These are phyloP conservation scores for Pyrenopolyporus hunteri DNA, from an alignment of 495 filamentous ascomycete species.

Conservation along the genomic window DNA sequence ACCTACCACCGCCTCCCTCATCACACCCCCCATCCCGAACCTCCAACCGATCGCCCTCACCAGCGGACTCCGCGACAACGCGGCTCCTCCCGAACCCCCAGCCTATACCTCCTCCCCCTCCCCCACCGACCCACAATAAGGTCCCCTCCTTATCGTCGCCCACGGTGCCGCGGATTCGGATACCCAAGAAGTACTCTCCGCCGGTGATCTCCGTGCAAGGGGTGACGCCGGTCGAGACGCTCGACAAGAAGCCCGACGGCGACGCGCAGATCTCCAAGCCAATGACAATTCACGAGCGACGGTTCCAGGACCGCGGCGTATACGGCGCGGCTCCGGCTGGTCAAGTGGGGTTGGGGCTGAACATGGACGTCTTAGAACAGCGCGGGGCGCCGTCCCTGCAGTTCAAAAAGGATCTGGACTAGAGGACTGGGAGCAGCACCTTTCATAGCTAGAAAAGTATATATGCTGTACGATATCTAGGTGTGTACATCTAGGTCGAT, in stretches of 20 bases:
- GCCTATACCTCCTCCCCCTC: not conserved
- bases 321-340: not conserved
- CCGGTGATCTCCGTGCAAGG: slow-evolving; percentile 33
- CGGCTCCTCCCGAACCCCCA: not conserved
- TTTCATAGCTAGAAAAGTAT: slow-evolving; percentile 1
- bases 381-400: not conserved
- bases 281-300: slow-evolving; percentile 5
- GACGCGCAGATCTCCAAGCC: slow-evolving; percentile 11
- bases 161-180: slow-evolving; percentile 28
- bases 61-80: slow-evolving; percentile 6
- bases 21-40: not conserved
- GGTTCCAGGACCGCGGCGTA: slow-evolving; percentile 17
- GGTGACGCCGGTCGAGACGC: slow-evolving; percentile 14
- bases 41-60: slow-evolving; percentile 6
- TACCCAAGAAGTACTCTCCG: slow-evolving; percentile 35
- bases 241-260: not conserved
- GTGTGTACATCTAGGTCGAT: slow-evolving; percentile 2
- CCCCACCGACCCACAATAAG: slow-evolving; percentile 11
- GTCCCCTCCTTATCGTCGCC: slow-evolving; percentile 34
- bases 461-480: not conserved
- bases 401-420: not conserved
- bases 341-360: too few relatives aligned
- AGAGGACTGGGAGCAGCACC: not conserved
- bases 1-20: slow-evolving; percentile 8
- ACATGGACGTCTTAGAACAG: not conserved